Conservation (phyloP, 2,329 filamentous ascomycete species). For the Neophaeococcomyces aloes region DNA sequence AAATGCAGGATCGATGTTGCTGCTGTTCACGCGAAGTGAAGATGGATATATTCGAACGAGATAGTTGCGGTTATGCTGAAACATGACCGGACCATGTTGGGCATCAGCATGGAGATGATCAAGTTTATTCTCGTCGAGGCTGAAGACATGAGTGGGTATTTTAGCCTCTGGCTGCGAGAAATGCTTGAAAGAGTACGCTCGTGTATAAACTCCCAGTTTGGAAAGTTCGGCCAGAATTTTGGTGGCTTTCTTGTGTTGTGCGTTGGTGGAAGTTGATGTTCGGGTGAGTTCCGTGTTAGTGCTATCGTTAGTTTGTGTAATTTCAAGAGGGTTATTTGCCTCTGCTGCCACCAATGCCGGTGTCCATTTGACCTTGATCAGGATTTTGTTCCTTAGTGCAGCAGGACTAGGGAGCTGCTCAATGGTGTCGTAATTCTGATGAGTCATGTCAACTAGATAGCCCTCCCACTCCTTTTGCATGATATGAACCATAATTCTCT, state of each 20-base stretch:
- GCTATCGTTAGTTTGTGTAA: constrained; percentile 30
- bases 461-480: constrained; percentile 82
- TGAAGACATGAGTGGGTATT: constrained; percentile 54
- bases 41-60: constrained; percentile 85
- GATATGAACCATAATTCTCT: constrained; percentile 84
- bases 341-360: constrained; percentile 34
- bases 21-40: constrained; percentile 68
- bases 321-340: constrained; percentile 20
- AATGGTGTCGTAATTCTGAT: constrained; percentile 32
- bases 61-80: constrained; percentile 69
- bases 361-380: constrained; percentile 67
- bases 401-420: constrained; percentile 55
- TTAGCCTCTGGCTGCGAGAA: constrained; percentile 53
- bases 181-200: constrained; percentile 67
- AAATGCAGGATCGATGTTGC: constrained; percentile 71
- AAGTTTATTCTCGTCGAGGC: constrained; percentile 51
- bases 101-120: constrained; percentile 53
- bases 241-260: constrained; percentile 37
- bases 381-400: constrained; percentile 66
- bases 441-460: constrained; percentile 56
- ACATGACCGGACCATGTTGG: constrained; percentile 47
- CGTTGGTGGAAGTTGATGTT: constrained; percentile 11
- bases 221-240: constrained; percentile 65
- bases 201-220: constrained; percentile 71
- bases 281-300: constrained; percentile 19